Evolutionary conservation across 805 yeast species (phyloP), one percentile per base, ranked within the genome.

Genomic region (Candida tibetensis): DNA sequence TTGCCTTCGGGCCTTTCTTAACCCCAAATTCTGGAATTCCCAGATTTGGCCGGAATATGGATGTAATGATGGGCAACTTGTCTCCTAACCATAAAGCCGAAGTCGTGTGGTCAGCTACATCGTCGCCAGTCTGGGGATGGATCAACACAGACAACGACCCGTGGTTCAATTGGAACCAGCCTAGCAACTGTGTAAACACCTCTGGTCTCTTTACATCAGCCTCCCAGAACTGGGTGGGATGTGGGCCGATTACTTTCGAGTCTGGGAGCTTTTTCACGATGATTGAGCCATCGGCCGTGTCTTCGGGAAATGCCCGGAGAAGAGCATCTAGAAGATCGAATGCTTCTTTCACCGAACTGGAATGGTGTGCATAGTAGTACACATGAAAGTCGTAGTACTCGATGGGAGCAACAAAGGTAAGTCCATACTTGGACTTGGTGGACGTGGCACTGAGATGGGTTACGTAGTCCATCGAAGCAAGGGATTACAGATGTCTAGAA

Each of bases 71-170:
- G 2, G 54, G 53, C 30, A 55, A 40, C 29, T 44, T 48, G 4
- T 48, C 48, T 2, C 64, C 65, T 27, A 61, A 42, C 66, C 66
- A 60, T 8, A 61, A 42, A 1, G 64, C 65, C 17, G 54, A 41
- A 15, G 28, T 23, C 16, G 64, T 53, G 41, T 61, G 66, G 37
- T 61, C 65, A 28, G 28, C 10, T 4, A 50, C 30, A 34, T 57
- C 60, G 31, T 53, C 44, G 5, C 66, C 66, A 12, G 65, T 58
- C 33, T 61, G 64, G 4, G 64, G 65, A 35, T 60, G 66, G 32
- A 61, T 56, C 35, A 60, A 47, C 5, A 61, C 65, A 17, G 64
- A 57, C 19, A 61, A 44, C 29, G 40, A 47, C 1, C 62, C 63
- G 36, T 61, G 66, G 39, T 57, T 10, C 37, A 59, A 48, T 34